These are phyloP conservation scores for Tylopilus felleus DNA, from an alignment of 768 basidiomycete species.

Conservation along the genomic window DNA sequence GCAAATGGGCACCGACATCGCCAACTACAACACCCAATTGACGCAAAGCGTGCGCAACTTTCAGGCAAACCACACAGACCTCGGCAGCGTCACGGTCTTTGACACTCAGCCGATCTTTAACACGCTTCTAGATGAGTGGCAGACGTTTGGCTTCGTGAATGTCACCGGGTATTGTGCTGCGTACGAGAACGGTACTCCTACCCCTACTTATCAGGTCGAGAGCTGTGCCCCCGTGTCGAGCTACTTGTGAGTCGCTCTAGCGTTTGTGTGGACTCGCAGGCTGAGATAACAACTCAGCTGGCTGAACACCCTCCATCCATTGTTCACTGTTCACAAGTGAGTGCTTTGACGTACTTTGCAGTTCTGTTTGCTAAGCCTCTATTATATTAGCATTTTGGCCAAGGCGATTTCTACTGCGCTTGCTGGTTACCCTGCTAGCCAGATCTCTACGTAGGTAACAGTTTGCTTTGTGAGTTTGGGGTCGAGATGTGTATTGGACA, in stretches of 20 bases:
- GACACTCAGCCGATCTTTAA: slow-evolving; percentile 60
- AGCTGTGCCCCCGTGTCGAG: slow-evolving; percentile 61
- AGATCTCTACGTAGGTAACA: slow-evolving; percentile 10
- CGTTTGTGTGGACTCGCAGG: neutral
- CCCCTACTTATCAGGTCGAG: slow-evolving; percentile 48
- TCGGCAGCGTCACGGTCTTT: slow-evolving; percentile 47
- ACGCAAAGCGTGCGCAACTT: slow-evolving; percentile 37
- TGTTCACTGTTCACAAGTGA: slow-evolving; percentile 63
- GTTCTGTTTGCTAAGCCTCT: neutral
- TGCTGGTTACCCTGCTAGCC: slow-evolving; percentile 27
- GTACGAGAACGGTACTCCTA: slow-evolving; percentile 56
- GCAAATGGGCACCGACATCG: slow-evolving; percentile 35
- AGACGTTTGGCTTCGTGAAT: slow-evolving; percentile 55
- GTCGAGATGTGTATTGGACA: neutral
- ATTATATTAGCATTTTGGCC: slow-evolving; percentile 43
- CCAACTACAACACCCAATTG: slow-evolving; percentile 52
- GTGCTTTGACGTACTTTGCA: slow-evolving; percentile 15
- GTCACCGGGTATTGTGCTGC: slow-evolving; percentile 55
- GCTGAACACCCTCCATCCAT: slow-evolving; percentile 58
- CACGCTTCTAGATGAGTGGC: slow-evolving; percentile 49
- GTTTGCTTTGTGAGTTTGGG: neutral
- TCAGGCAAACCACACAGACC: slow-evolving; percentile 37
- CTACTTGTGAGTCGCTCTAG: slow-evolving; percentile 50
- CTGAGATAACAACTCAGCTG: slow-evolving; percentile 38
- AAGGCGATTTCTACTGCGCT: slow-evolving; percentile 47